A percentile compares a stretch with the other conserved stretches of the same genome.
phyloP scores from a whole-genome alignment of 345 rosid species.

The Rhizophora apiculata region DNA sequence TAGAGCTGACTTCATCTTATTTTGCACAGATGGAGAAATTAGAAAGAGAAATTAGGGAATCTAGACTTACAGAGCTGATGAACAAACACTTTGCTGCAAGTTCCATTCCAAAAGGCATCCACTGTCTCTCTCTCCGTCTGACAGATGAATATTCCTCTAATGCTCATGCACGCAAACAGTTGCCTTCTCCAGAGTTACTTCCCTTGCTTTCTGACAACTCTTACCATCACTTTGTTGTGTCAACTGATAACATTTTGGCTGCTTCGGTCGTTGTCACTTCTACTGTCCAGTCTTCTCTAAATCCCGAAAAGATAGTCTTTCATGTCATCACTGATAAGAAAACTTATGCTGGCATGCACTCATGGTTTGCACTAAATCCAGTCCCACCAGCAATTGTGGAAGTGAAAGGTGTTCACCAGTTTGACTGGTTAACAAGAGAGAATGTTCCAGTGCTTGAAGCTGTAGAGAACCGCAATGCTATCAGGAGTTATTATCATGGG shows the following conservation, averaged over 20 bases:
- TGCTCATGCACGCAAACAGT: conserved; percentile 95
- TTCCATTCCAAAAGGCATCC: conserved; percentile 96
- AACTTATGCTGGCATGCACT: conserved; percentile 98
- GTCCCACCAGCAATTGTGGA: conserved; percentile 84
- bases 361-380: conserved; percentile 97
- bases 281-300: conserved; percentile 72
- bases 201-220: conserved; percentile 91
- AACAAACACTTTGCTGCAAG: conserved; percentile 99
- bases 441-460: conserved; percentile 99
- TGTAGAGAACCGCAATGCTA: conserved; percentile 79
- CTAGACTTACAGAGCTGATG: conserved; percentile 90
- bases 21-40: conserved; percentile 79
- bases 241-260: conserved; percentile 97
- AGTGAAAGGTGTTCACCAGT: conserved; percentile 96
- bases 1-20: conserved; percentile 9
- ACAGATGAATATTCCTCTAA: conserved; percentile 99
- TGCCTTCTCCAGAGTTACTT: conserved; percentile 98
- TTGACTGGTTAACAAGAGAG: conserved; percentile 98
- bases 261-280: conserved; percentile 98
- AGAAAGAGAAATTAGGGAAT: conserved; percentile 84
- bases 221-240: conserved; percentile 74
- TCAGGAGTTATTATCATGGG: conserved; percentile 93
- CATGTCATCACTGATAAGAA: conserved; percentile 98
- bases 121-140: conserved; percentile 89
- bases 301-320: conserved; percentile 91